A percentile compares a stretch with the other conserved stretches of the same genome.
phyloP scores from a whole-genome alignment of 164 flowering plant genomes.

The Vitis amurensis region DNA sequence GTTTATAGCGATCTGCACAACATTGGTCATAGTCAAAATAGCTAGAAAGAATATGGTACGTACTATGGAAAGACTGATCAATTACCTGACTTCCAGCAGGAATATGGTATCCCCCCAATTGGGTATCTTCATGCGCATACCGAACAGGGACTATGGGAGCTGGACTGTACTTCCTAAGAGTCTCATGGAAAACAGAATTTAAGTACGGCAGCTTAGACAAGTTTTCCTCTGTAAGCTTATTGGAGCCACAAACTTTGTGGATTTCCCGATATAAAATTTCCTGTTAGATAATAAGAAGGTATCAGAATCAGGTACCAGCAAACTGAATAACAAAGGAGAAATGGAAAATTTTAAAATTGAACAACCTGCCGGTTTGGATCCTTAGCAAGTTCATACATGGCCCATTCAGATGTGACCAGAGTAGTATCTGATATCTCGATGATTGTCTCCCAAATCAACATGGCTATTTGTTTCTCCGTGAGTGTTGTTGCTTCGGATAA shows the following conservation, averaged over 20 bases:
- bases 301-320: background rate
- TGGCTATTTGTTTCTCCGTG: constrained; percentile 51
- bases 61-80: background rate
- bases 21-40: background rate
- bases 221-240: constrained; percentile 64
- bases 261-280: constrained; percentile 57
- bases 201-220: constrained; percentile 68
- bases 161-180: constrained; percentile 78
- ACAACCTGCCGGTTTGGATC: constrained; percentile 59
- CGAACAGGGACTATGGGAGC: constrained; percentile 76
- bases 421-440: constrained; percentile 86
- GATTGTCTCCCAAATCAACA: constrained; percentile 81
- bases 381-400: constrained; percentile 85
- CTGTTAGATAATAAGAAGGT: constrained; percentile 24
- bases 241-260: constrained; percentile 55
- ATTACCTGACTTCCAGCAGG: constrained; percentile 83
- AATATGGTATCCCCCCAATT: constrained; percentile 75
- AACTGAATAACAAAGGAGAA: background rate
- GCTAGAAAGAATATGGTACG: background rate
- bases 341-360: background rate
- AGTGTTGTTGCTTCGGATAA: constrained; percentile 57
- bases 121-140: constrained; percentile 80
- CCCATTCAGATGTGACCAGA: constrained; percentile 86
- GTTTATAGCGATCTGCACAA: constrained; percentile 76
- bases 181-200: constrained; percentile 82